Base-by-base conservation (phyloP, 2,329 filamentous ascomycete genomes). In the Didymosphaeria variabile region DNA sequence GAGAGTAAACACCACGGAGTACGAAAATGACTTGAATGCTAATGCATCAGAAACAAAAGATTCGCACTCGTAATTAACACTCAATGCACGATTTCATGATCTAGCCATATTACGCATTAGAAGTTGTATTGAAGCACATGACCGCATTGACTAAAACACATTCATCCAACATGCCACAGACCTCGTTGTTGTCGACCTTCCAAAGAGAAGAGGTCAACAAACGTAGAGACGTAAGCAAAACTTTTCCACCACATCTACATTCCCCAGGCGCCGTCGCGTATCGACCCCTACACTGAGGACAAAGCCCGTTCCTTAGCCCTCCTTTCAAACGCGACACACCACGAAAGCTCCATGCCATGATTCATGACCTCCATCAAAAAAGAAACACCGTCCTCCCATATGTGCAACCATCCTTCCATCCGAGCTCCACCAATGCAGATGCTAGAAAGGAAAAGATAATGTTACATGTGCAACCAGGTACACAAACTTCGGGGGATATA, bases 381-480 rank as follows among this genome's bases (percentile, higher is more conserved):
- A 34, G 42, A 34, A 46, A 57, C 32, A 19, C 38, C 15, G 6
- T n/a, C 32, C 15, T 12, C 55, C 45, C 21, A 59, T 50, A 38
- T 45, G 44, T 32, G 44, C 54, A 34, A 46, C 46, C 34, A n/a
- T 36, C 50, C 23, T n/a, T 51, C 54, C 57, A 51, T 53, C 53
- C 21, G 17, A 15, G 32, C 50, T 38, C 58, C 51, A 26, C 23
- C 34, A 53, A 67, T 64, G 63, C 66, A 68, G 66, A 67, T 67
- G 63, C 50, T 55, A 60, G 63, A 55, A 58, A 62, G 52, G 57
- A 42, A 51, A 46, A 59, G 49, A 55, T 59, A 56, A 19, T 66
- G 64, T 58, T 70, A 69, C 67, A 69, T 58, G 54, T 38, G 51
- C 49, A 58, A 44, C 36, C 54, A 58, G 57, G 9, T 40, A 54